Conservation (phyloP, 208 protist species). For the Trypanosoma theileri region DNA sequence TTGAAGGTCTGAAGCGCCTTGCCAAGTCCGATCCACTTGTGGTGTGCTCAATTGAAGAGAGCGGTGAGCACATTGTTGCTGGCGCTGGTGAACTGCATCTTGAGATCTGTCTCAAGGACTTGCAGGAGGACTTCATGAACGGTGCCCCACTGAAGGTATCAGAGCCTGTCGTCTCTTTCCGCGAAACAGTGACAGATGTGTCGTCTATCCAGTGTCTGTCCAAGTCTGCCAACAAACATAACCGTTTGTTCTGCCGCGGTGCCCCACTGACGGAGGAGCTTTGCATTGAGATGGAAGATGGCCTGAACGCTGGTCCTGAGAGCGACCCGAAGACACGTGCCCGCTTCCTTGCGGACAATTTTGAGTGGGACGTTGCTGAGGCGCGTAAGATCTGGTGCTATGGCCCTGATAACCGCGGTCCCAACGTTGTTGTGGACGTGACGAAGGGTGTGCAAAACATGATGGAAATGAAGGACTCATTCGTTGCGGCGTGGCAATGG, state of each 20-base stretch:
- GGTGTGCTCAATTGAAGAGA: slow-evolving; percentile 94
- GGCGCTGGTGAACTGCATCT: slow-evolving; percentile 99
- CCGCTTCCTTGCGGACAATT: slow-evolving; percentile 89
- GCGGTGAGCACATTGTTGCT: slow-evolving; percentile 99
- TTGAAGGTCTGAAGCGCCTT: slow-evolving; percentile 98
- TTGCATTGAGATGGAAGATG: slow-evolving; percentile 94
- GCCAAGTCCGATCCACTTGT: slow-evolving; percentile 97
- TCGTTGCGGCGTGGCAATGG: slow-evolving; percentile 95
- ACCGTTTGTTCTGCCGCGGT: slow-evolving; percentile 97
- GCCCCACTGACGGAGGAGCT: slow-evolving; percentile 93
- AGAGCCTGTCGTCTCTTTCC: slow-evolving; percentile 98
- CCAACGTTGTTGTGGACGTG: slow-evolving; percentile 97
- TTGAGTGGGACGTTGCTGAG: slow-evolving; percentile 91
- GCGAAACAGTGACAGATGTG: slow-evolving; percentile 96
- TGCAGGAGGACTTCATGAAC: slow-evolving; percentile 97
- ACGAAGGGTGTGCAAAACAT: slow-evolving; percentile 98
- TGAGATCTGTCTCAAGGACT: slow-evolving; percentile 99
- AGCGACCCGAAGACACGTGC: slow-evolving; percentile 93
- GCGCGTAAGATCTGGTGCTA: slow-evolving; percentile 99
- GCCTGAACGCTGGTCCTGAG: slow-evolving; percentile 70
- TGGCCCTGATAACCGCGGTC: slow-evolving; percentile 92
- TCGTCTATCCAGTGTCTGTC: slow-evolving; percentile 94
- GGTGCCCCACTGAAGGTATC: slow-evolving; percentile 94
- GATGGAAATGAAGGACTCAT: slow-evolving; percentile 98
- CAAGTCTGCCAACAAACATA: slow-evolving; percentile 98